phyloP scores from a whole-genome alignment of 140 eudicot genomes.

The Stevia rebaudiana region DNA sequence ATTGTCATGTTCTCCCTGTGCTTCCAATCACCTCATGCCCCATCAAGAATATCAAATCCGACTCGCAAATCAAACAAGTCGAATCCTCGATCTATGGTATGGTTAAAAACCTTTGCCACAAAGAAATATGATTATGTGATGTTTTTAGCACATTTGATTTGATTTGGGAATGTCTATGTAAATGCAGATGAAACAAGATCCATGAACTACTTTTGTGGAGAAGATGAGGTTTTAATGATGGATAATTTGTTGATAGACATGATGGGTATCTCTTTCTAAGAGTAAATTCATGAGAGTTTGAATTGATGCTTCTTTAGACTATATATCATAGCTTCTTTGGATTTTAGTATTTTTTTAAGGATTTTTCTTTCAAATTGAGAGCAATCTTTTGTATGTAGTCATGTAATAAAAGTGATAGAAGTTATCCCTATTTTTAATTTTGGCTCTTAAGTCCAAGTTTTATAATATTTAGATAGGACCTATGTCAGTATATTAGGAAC shows the following conservation, averaged over 20 bases:
- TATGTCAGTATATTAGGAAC: too few species aligned
- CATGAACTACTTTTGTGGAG: conserved; percentile 32
- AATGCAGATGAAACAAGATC: conserved; percentile 34
- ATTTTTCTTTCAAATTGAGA: too few species aligned
- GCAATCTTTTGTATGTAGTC: too few species aligned
- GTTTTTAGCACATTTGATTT: neutral
- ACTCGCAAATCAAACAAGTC: conserved; percentile 16
- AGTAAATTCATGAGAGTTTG: neutral
- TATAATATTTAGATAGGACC: too few species aligned
- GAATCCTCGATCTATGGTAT: conserved; percentile 36
- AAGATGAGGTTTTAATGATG: conserved; percentile 57
- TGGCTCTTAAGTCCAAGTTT: too few species aligned
- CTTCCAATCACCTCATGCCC: conserved; percentile 70
- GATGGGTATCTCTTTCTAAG: conserved; percentile 58
- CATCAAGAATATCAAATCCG: conserved; percentile 31
- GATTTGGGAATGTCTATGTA: neutral
- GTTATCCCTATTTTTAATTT: too few species aligned
- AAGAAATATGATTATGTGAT: neutral
- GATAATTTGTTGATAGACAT: conserved; percentile 56
- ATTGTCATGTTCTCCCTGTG: conserved; percentile 74
- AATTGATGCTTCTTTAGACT: too few species aligned
- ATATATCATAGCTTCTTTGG: too few species aligned
- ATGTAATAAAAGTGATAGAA: too few species aligned
- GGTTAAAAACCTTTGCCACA: too few species aligned
- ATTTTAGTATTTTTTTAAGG: too few species aligned